Evolutionary conservation across 169 alveolate genomes (phyloP).

Genomic region (Sarcocystis neurona): DNA sequence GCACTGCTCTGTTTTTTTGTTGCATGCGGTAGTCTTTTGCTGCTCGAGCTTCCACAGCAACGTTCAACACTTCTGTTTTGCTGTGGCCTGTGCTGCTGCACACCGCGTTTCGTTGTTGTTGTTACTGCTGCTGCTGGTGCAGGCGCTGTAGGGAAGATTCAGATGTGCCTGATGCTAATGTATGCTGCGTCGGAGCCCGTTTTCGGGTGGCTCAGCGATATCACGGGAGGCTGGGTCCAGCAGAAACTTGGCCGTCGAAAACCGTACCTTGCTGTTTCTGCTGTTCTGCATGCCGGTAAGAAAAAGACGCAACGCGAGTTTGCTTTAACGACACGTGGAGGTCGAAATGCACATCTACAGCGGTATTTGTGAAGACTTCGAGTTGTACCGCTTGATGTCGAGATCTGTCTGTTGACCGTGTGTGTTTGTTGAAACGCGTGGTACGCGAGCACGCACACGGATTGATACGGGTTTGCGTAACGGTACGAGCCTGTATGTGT

Average conservation of each 20-base stretch:
- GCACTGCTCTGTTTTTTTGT: too few relatives aligned
- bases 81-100: too few relatives aligned
- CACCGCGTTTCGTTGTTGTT: background rate
- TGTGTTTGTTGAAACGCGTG: too few relatives aligned
- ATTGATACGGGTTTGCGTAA: too few relatives aligned
- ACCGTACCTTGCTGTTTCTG: conserved; percentile 53
- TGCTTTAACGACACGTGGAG: too few relatives aligned
- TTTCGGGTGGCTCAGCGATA: conserved; percentile 56
- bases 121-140: background rate
- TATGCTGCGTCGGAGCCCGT: conserved; percentile 56
- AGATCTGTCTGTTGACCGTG: background rate
- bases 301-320: background rate
- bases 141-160: conserved; percentile 52
- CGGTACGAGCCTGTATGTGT: too few relatives aligned
- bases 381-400: background rate
- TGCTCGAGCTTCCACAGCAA: too few relatives aligned
- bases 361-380: background rate
- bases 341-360: too few relatives aligned
- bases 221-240: conserved; percentile 50
- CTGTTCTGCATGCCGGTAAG: conserved; percentile 40
- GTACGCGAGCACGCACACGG: too few relatives aligned
- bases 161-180: conserved; percentile 47
- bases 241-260: conserved; percentile 36
- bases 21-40: too few relatives aligned
- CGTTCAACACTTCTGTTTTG: too few relatives aligned